Percentiles rank a stretch among this genome's conserved stretches.
Conservation (phyloP, 345 rosid species). For the Turnera subulata region DNA sequence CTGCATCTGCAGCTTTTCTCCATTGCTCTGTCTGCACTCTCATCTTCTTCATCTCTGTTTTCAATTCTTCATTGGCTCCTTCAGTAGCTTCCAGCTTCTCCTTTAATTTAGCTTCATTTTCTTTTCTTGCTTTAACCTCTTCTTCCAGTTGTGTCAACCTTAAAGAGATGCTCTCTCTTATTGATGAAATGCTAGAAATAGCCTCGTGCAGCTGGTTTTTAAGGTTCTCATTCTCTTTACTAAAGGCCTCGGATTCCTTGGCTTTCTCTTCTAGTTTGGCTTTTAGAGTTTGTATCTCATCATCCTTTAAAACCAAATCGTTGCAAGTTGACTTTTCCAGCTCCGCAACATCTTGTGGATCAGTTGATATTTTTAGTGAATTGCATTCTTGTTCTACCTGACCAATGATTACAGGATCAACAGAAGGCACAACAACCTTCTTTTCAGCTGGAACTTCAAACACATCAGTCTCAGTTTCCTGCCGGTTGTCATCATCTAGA, state of each 20-base stretch:
- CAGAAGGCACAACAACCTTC: constrained; percentile 26
- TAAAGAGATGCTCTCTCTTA: constrained; percentile 44
- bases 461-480: constrained; percentile 71
- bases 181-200: constrained; percentile 25
- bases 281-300: constrained; percentile 54
- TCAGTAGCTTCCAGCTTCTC: constrained; percentile 49
- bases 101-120: constrained; percentile 35
- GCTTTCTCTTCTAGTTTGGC: constrained; percentile 56
- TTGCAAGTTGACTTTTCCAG: constrained; percentile 21
- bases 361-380: constrained; percentile 17
- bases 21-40: constrained; percentile 92
- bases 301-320: constrained; percentile 41
- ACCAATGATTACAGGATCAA: constrained; percentile 14
- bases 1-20: constrained; percentile 95
- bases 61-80: constrained; percentile 56
- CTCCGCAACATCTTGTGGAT: constrained; percentile 21
- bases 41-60: constrained; percentile 78
- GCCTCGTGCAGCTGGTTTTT: constrained; percentile 53
- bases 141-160: constrained; percentile 42
- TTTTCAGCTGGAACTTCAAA: constrained; percentile 62
- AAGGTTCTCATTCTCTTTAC: constrained; percentile 50
- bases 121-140: constrained; percentile 62
- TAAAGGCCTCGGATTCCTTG: constrained; percentile 39
- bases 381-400: constrained; percentile 23
- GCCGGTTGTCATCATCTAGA: constrained; percentile 37